A percentile compares a stretch with the other conserved stretches of the same genome.
These are phyloP conservation scores for Panicum virgatum DNA, from an alignment of 202 grass and related monocot genomes.

Conservation along the genomic window DNA sequence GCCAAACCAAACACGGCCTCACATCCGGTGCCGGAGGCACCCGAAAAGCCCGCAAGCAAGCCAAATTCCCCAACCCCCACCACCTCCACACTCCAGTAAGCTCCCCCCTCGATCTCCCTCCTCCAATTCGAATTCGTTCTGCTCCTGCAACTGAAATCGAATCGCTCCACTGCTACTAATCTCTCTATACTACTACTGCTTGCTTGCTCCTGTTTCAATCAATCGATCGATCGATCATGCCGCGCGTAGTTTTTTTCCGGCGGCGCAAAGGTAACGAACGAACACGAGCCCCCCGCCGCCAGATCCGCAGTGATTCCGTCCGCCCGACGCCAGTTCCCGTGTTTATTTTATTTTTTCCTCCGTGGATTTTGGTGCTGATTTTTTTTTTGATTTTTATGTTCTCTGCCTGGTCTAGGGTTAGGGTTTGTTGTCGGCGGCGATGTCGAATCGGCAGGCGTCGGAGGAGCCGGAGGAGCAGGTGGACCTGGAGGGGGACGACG, in stretches of 20 bases:
- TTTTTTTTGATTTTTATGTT: too few relatives aligned
- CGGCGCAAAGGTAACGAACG: conserved; percentile 48
- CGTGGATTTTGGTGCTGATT: background rate
- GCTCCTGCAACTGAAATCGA: conserved; percentile 20
- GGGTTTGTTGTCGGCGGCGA: conserved; percentile 44
- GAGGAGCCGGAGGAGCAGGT: conserved; percentile 95
- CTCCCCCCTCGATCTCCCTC: conserved; percentile 20
- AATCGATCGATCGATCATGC: conserved; percentile 44
- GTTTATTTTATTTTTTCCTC: background rate
- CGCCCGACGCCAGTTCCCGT: background rate
- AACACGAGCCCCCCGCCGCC: background rate
- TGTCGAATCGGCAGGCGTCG: conserved; percentile 57
- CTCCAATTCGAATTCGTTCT: conserved; percentile 29
- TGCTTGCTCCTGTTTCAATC: conserved; percentile 30
- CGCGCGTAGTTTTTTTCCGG: conserved; percentile 49
- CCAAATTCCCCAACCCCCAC: conserved; percentile 39
- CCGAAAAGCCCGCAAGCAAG: conserved; percentile 33
- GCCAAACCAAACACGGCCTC: too few relatives aligned
- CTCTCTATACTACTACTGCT: conserved; percentile 28
- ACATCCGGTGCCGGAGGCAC: background rate
- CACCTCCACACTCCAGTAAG: conserved; percentile 43
- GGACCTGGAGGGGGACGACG: conserved; percentile 90
- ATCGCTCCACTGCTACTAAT: conserved; percentile 28
- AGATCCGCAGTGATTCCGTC: conserved; percentile 35
- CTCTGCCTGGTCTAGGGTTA: conserved; percentile 32